phyloP scores from a whole-genome alignment of 257 asterid genomes.

The Thymus quinquecostatus region DNA sequence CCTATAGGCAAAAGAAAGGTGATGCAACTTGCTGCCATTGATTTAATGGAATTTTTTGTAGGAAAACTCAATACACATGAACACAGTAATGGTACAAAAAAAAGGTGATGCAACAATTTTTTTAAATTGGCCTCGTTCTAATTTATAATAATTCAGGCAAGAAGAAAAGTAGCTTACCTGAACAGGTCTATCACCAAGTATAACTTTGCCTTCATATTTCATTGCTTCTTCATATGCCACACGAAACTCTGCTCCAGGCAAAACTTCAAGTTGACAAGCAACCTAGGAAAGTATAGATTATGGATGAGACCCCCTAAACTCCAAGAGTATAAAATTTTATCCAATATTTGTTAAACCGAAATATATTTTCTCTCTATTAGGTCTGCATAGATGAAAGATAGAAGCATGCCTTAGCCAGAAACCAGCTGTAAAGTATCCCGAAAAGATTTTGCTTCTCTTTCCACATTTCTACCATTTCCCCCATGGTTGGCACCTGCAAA shows the following conservation, averaged over 20 bases:
- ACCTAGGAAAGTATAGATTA: slow-evolving; percentile 51
- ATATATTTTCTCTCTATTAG: slow-evolving; percentile 19
- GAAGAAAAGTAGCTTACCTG: slow-evolving; percentile 57
- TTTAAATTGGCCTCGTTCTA: not conserved
- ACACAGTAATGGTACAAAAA: not conserved
- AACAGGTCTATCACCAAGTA: slow-evolving; percentile 94
- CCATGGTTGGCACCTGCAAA: slow-evolving; percentile 73
- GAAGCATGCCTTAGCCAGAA: slow-evolving; percentile 79
- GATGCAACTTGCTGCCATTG: slow-evolving; percentile 15
- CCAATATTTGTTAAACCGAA: not conserved
- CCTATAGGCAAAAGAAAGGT: slow-evolving; percentile 11
- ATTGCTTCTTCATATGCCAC: slow-evolving; percentile 93
- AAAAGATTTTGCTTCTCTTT: slow-evolving; percentile 80
- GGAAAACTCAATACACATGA: slow-evolving; percentile 3
- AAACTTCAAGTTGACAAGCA: slow-evolving; percentile 84
- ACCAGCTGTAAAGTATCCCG: slow-evolving; percentile 94
- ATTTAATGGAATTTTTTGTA: not conserved
- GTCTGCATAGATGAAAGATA: slow-evolving; percentile 22
- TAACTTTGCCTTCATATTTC: slow-evolving; percentile 88
- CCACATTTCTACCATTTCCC: slow-evolving; percentile 92
- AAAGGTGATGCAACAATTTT: not conserved
- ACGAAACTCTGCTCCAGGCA: slow-evolving; percentile 97
- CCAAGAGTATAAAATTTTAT: not conserved
- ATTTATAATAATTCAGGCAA: slow-evolving; percentile 3
- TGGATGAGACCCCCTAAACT: slow-evolving; percentile 3